Conservation (phyloP, 306 rosid species). For the Hylodesmum podocarpum region DNA sequence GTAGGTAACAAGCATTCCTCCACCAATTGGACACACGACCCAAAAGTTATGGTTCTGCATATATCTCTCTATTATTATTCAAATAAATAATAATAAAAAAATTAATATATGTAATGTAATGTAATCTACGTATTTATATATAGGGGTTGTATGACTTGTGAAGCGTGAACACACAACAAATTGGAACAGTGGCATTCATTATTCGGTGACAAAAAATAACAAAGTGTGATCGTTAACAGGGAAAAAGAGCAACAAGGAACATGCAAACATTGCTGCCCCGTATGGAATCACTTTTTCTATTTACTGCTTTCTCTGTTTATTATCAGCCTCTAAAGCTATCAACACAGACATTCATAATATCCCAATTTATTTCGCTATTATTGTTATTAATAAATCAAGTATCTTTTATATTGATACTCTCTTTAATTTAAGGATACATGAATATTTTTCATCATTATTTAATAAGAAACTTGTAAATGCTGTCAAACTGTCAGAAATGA, state of each 20-base stretch:
- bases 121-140: neutral
- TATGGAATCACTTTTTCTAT: constrained; percentile 33
- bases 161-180: constrained; percentile 24
- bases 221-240: constrained; percentile 52
- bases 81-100: neutral
- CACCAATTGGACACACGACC: constrained; percentile 68
- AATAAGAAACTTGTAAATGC: neutral
- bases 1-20: constrained; percentile 95
- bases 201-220: constrained; percentile 36
- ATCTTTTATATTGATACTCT: too few relatives aligned
- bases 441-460: neutral
- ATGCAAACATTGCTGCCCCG: constrained; percentile 67
- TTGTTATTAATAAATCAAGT: too few relatives aligned
- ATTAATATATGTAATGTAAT: neutral
- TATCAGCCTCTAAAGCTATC: neutral
- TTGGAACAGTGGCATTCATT: constrained; percentile 28
- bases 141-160: neutral
- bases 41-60: constrained; percentile 30
- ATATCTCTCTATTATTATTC: neutral
- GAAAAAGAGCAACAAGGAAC: constrained; percentile 54
- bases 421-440: too few relatives aligned
- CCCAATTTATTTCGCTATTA: too few relatives aligned
- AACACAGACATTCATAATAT: neutral
- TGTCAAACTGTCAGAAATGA: neutral
- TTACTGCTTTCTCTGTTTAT: constrained; percentile 32